Base-by-base conservation (phyloP, 1,284 basidiomycete species). In the Ustilago cynodontis region DNA sequence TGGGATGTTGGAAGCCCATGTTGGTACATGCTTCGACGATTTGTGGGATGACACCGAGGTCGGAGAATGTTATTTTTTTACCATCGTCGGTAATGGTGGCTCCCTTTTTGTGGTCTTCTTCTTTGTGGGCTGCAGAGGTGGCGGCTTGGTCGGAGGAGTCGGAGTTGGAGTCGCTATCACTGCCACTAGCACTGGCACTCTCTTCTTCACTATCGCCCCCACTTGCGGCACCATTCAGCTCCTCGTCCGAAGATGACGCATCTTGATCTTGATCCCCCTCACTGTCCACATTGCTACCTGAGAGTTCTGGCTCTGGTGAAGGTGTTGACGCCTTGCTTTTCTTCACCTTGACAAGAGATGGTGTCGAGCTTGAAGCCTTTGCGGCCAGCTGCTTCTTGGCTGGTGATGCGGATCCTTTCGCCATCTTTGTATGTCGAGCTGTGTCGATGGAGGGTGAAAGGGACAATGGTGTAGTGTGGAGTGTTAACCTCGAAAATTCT, bases 41-140 rank as follows among this genome's bases (percentile, higher is more conserved):
- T 63, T 94, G 93, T 39, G 93, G 91, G 69, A 95, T 95, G 58
- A 99, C 89, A 28, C 95, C 95, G 31, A 99, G 90, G 43, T 87
- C 87, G 31, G 87, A 85, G 75, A 91, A 91, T 0, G 89, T 87
- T 50, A 71, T 51, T 66, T 67, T 74, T 20, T 71, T 68, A 51
- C 68, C 68, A 24, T 64, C 59, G 22, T 63, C 24, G 11, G 53
- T 57, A 29, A 65, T 54, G 41, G 66, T 70, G 47, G 65, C 61
- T n/a, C 35, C 65, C 26, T 71, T 69, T 10, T 69, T 63, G 20
- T 76, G 60, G 53, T 69, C 66, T 37, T 66, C 45, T 24, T 56
- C 59, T n/a, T 51, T 33, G 16, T 52, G 50, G 16, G 50, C 50
- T n/a, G 29, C 29, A 22, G 55, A 57, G 6, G 50, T 56, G 22